Conservation (phyloP, 2,329 filamentous ascomycete species). For the Penicillium sclerotigenum region DNA sequence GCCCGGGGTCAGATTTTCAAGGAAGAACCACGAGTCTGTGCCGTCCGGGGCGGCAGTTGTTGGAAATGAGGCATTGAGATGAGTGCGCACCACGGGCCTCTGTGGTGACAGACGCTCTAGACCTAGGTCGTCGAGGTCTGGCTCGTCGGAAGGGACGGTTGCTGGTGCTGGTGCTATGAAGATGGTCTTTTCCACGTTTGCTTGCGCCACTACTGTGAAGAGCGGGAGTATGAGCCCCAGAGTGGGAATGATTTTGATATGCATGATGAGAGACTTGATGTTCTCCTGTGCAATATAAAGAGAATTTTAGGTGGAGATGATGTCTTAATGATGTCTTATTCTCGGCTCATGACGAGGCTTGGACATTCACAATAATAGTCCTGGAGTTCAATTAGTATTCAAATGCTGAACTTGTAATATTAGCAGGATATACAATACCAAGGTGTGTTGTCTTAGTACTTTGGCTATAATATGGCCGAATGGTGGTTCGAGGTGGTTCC, state of each 20-base stretch:
- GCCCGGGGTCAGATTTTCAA: slow-evolving; percentile 65
- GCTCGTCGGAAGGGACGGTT: slow-evolving; percentile 55
- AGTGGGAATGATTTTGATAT: slow-evolving; percentile 7
- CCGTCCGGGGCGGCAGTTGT: slow-evolving; percentile 53
- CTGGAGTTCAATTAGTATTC: background rate
- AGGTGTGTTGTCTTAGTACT: background rate
- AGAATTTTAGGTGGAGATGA: background rate
- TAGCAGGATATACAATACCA: background rate
- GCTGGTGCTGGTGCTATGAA: slow-evolving; percentile 69
- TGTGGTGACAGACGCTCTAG: slow-evolving; percentile 63
- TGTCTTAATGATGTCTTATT: slow-evolving; percentile 1
- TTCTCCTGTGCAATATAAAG: background rate
- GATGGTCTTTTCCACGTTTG: slow-evolving; percentile 88
- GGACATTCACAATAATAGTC: background rate
- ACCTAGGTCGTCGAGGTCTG: slow-evolving; percentile 58
- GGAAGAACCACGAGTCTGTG: slow-evolving; percentile 71
- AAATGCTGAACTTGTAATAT: background rate
- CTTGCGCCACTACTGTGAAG: slow-evolving; percentile 33
- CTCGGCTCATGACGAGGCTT: background rate
- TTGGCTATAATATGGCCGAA: slow-evolving; percentile 1
- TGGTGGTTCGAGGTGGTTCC: slow-evolving; percentile 5
- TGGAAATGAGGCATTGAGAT: slow-evolving; percentile 67
- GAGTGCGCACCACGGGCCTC: slow-evolving; percentile 57
- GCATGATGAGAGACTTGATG: slow-evolving; percentile 5
- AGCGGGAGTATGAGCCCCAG: slow-evolving; percentile 19